These are phyloP conservation scores for Aspergillus alliaceus DNA, from an alignment of 2,329 filamentous ascomycete species.

Conservation along the genomic window DNA sequence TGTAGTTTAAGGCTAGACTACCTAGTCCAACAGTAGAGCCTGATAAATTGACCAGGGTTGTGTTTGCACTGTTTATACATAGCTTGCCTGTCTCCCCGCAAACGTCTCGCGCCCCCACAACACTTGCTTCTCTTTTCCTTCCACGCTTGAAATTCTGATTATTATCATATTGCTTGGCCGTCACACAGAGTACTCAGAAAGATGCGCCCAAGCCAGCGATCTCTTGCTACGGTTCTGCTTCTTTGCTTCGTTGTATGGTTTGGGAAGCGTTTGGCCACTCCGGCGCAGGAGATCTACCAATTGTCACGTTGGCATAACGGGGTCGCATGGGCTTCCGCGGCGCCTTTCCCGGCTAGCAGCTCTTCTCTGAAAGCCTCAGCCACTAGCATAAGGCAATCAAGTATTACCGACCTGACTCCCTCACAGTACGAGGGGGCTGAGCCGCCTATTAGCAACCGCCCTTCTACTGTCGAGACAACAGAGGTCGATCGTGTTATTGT, in stretches of 20 bases:
- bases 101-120: too few relatives aligned
- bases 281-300: not conserved
- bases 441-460: not conserved
- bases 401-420: slow-evolving; percentile 4
- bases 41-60: too few relatives aligned
- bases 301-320: not conserved
- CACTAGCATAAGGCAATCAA: not conserved
- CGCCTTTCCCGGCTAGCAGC: not conserved
- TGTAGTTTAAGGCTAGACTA: too few relatives aligned
- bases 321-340: not conserved
- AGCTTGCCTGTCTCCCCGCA: too few relatives aligned
- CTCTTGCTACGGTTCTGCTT: slow-evolving; percentile 5
- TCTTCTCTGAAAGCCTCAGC: not conserved
- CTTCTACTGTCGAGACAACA: slow-evolving; percentile 12
- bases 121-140: too few relatives aligned
- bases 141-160: too few relatives aligned
- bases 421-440: not conserved
- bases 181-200: too few relatives aligned
- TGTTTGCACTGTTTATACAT: too few relatives aligned
- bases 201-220: slow-evolving; percentile 4
- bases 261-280: slow-evolving; percentile 18
- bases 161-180: too few relatives aligned
- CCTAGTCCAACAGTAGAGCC: too few relatives aligned
- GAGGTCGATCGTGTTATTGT: slow-evolving; percentile 29
- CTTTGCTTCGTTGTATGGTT: slow-evolving; percentile 19